A percentile compares a stretch with the other conserved stretches of the same genome.
Conservation (phyloP, 2,329 filamentous ascomycete genomes). For the Tolypocladium capitatum region DNA sequence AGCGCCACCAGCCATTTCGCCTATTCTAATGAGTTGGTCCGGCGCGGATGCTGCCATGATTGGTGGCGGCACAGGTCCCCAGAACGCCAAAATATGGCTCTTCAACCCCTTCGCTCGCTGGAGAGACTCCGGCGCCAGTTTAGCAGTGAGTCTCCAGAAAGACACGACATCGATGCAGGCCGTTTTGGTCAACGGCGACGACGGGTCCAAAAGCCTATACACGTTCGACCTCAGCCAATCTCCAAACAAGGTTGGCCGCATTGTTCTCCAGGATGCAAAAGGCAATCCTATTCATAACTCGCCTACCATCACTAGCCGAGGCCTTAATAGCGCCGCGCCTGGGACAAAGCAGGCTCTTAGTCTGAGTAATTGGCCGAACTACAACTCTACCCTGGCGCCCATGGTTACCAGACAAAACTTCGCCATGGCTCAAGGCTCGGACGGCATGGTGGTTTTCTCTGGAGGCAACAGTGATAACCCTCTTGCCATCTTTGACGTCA, state of each 20-base stretch:
- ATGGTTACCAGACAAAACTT: conserved; percentile 48
- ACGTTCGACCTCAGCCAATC: conserved; percentile 62
- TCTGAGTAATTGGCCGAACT: conserved; percentile 56
- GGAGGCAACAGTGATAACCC: conserved; percentile 57
- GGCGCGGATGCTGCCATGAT: conserved; percentile 58
- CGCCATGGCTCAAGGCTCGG: conserved; percentile 53
- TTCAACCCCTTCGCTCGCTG: conserved; percentile 54
- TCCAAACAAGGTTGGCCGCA: conserved; percentile 62
- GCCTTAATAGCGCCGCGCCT: conserved; percentile 12
- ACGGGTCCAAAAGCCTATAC: conserved; percentile 66
- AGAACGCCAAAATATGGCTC: conserved; percentile 51
- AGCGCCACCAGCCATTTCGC: conserved; percentile 50
- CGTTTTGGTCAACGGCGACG: conserved; percentile 54
- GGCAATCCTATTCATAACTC: conserved; percentile 40
- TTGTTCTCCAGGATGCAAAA: conserved; percentile 49
- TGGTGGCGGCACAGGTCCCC: conserved; percentile 45
- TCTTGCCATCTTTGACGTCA: conserved; percentile 64
- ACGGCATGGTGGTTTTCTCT: conserved; percentile 63
- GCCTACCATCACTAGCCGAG: conserved; percentile 22
- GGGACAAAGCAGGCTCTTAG: conserved; percentile 32
- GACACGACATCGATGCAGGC: conserved; percentile 44
- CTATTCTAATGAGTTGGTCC: conserved; percentile 65
- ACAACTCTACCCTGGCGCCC: conserved; percentile 65
- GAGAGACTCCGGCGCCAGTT: conserved; percentile 50
- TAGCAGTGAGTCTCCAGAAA: conserved; percentile 44